Base-by-base conservation (phyloP, 768 basidiomycete species). In the Mrakia frigida region DNA sequence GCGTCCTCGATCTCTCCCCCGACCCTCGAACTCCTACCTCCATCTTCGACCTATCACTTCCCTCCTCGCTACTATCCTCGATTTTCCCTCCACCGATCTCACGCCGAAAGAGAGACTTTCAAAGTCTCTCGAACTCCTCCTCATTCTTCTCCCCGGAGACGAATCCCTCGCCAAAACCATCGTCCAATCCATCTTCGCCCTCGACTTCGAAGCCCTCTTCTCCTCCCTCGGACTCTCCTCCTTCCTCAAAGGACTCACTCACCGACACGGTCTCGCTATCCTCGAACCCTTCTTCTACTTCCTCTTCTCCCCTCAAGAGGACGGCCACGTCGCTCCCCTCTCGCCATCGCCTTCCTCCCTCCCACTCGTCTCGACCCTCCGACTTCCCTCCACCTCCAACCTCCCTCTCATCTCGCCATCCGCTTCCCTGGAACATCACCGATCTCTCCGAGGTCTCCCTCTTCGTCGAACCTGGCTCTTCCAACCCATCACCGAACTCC, bases 401-500 rank as follows among this genome's bases (percentile, higher is more conserved):
- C 82, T 73, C 83, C 80, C 35, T 86, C 85, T 81, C 81, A 75
- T 56, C 56, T 56, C 56, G 1, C 79, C 79, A 0, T 81, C 82
- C 37, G 88, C 88, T 6, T 91, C 92, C 0, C 87, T 88, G 74
- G 86, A 85, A 50, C 83, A 84, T 3, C 84, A 84, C 37, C 21
- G 65, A 31, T 78, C 77, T 14, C 53, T 53, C 11, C 46, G 68
- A 88, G 37, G 84, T 88, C 28, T 86, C 33, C 84, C 84, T 11
- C 80, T 86, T 7, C 74, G 84, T 2, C 83, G 83, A 11, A 90
- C 92, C 81, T 96, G 93, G 91, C 81, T 87, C 7, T 85, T 91
- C 60, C 82, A 85, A 0, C 88, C 93, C 0, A 81, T 97, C 6
- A 87, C 92, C 79, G 90, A 94, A 79, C 87, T 98, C 11, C 85